Evolutionary conservation across 345 rosid species (phyloP).

Genomic region (Geranium rotundifolium): DNA sequence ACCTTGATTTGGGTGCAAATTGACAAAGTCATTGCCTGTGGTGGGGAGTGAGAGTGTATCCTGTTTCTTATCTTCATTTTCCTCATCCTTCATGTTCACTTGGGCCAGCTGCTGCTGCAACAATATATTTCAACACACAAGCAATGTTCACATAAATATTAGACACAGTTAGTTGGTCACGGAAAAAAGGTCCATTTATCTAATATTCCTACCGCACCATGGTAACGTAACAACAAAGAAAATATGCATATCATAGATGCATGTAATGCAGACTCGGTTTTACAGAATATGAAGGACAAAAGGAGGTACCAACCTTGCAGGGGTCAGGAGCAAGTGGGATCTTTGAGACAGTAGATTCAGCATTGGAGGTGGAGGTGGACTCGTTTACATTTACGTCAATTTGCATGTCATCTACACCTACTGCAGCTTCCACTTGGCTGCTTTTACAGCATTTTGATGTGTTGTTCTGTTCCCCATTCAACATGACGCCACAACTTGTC

Average conservation of each 20-base stretch:
- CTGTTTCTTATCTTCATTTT: background rate
- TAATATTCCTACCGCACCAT: background rate
- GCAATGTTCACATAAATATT: too few species aligned
- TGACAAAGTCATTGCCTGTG: too few species aligned
- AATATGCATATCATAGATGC: too few species aligned
- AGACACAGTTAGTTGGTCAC: background rate
- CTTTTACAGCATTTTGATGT: slow-evolving; percentile 23
- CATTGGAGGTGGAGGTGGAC: slow-evolving; percentile 7
- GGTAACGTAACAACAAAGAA: background rate
- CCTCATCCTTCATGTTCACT: background rate
- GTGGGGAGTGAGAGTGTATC: too few species aligned
- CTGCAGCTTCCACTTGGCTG: slow-evolving; percentile 16
- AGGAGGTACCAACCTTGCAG: slow-evolving; percentile 20
- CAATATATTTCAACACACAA: background rate
- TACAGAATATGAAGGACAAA: background rate
- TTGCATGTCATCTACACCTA: slow-evolving; percentile 17
- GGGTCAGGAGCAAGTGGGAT: slow-evolving; percentile 15
- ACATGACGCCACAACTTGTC: slow-evolving; percentile 20
- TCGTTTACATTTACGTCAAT: slow-evolving; percentile 23
- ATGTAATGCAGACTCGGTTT: too few species aligned
- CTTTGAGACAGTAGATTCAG: slow-evolving; percentile 21
- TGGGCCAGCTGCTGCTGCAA: too few species aligned
- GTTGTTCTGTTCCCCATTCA: slow-evolving; percentile 39
- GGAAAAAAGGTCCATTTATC: too few species aligned
- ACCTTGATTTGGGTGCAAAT: too few species aligned